Conservation (phyloP, 2,329 filamentous ascomycete genomes). For the Botrytis porri region DNA sequence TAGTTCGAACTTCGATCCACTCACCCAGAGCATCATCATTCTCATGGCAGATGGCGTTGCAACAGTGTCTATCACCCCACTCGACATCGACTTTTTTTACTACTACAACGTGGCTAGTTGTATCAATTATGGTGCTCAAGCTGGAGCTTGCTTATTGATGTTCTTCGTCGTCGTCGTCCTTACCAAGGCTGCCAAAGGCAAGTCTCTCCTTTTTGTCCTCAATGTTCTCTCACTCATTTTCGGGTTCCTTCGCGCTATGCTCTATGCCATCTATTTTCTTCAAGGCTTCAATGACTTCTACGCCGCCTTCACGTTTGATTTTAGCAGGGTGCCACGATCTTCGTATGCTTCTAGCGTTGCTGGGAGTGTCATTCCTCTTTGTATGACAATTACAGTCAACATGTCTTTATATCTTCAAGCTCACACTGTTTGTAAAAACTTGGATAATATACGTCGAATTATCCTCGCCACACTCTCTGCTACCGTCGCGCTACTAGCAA, state of each 20-base stretch:
- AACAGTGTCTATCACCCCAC: slow-evolving; percentile 43
- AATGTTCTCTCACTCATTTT: slow-evolving; percentile 55
- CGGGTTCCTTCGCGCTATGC: slow-evolving; percentile 50
- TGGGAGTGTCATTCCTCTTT: slow-evolving; percentile 47
- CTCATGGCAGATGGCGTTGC: slow-evolving; percentile 43
- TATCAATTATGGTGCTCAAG: slow-evolving; percentile 58
- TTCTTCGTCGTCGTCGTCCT: slow-evolving; percentile 57
- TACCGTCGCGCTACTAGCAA: slow-evolving; percentile 48
- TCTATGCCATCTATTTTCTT: slow-evolving; percentile 50
- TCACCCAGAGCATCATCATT: slow-evolving; percentile 50
- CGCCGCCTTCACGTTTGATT: slow-evolving; percentile 48
- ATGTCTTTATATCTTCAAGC: slow-evolving; percentile 61
- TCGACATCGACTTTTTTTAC: slow-evolving; percentile 45
- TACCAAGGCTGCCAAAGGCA: slow-evolving; percentile 56
- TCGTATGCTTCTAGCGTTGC: slow-evolving; percentile 49
- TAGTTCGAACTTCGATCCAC: slow-evolving; percentile 46
- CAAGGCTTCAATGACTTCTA: slow-evolving; percentile 52
- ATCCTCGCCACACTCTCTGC: slow-evolving; percentile 48
- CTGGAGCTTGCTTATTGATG: slow-evolving; percentile 57
- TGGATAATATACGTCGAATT: slow-evolving; percentile 44
- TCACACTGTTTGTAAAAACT: slow-evolving; percentile 52
- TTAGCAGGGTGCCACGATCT: slow-evolving; percentile 41
- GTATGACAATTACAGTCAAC: slow-evolving; percentile 55
- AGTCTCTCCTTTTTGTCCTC: slow-evolving; percentile 56
- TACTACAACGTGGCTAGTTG: slow-evolving; percentile 47